phyloP scores from a whole-genome alignment of 164 flowering plant species.

The Piper betle region DNA sequence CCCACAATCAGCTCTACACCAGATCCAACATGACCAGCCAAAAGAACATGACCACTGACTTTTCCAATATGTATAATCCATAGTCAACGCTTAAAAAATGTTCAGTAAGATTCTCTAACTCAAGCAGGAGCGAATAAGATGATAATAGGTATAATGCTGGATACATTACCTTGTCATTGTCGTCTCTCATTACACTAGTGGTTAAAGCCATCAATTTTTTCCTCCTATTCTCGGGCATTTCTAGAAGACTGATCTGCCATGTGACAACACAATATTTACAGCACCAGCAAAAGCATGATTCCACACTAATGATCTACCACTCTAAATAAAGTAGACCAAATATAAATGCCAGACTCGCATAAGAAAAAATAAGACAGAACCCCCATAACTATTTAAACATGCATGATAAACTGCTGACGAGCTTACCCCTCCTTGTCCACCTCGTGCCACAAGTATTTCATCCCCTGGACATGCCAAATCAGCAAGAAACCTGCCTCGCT shows the following conservation, averaged over 20 bases:
- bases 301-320: neutral
- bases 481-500: constrained; percentile 75
- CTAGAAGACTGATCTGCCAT: constrained; percentile 79
- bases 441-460: constrained; percentile 84
- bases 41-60: too few relatives aligned
- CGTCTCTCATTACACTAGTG: constrained; percentile 77
- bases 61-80: too few relatives aligned
- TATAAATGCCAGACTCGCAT: neutral
- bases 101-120: too few relatives aligned
- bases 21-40: too few relatives aligned
- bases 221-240: constrained; percentile 61
- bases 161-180: constrained; percentile 66
- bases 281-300: neutral
- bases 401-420: neutral
- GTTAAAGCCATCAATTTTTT: constrained; percentile 51
- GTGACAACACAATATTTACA: neutral
- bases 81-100: too few relatives aligned
- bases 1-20: too few relatives aligned
- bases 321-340: neutral
- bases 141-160: neutral
- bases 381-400: neutral
- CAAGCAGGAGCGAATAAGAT: neutral
- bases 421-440: constrained; percentile 98
- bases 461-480: constrained; percentile 81
- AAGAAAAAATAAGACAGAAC: neutral